Base-by-base conservation (phyloP, 2,329 filamentous ascomycete genomes). In the Juglanconis juglandina region DNA sequence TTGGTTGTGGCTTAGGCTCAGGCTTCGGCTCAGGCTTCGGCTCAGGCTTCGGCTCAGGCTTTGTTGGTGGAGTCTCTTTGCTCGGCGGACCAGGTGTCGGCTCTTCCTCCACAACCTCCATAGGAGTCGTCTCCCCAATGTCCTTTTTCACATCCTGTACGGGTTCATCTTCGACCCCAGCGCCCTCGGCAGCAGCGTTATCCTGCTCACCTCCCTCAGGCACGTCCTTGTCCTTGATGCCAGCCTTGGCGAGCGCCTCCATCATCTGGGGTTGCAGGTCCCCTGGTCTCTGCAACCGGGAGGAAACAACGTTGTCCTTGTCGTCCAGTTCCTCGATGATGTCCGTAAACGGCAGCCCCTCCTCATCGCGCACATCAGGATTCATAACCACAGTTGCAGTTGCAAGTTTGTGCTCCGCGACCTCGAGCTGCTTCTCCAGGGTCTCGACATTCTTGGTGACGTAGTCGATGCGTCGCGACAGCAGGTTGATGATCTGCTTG, bases 321-420 rank as follows among this genome's bases (percentile, higher is more conserved):
- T 97, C 93, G 69, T 98, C 95, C 32, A 98, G 79, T 76, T 96
- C 87, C 74, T 99, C 95, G 58, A 92, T 80, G 65, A 99, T 98
- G 68, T 98, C 95, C 37, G 90, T 93, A 61, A 98, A 84, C 0
- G 92, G 90, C 55, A 92, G 78, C 1, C 87, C 87, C 11, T 87
- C 86, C 62, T 90, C 88, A 62, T 89, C 86, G 56, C 78, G 79
- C 49, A 81, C 79, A 57, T 87, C 85, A 0, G 87, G 83, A 32
- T 87, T 81, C 59, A 81, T 83, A 48, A 85, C 73, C 3, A 86
- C 76, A 9, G 85, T 79, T 10, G 88, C 80, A 9, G 85, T 85
- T 14, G 86, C 84, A 53, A 94, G 77, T 68, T 89, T 89, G 63
- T 87, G 82, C 72, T 96, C 87, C 6, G 86, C 86, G 1, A 79